Evolutionary conservation across 2,329 filamentous ascomycete genomes (phyloP).

Genomic region (Claviceps lovelessii): DNA sequence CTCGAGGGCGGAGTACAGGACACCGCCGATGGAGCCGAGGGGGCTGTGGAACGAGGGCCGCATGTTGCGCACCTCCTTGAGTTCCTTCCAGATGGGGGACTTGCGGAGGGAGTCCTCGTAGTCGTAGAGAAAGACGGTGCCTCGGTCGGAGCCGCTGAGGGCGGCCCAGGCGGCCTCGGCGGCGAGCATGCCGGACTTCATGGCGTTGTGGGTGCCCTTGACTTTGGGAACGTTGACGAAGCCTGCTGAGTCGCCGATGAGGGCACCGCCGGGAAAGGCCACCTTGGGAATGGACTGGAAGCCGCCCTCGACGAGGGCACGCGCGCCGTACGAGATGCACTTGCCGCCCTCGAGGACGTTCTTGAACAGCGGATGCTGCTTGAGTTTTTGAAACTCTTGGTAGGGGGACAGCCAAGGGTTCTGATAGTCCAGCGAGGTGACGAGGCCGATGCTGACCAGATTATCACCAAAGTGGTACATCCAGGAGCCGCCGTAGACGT

Average conservation of each 20-base stretch:
- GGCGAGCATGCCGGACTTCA: slow-evolving; percentile 94
- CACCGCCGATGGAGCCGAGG: slow-evolving; percentile 75
- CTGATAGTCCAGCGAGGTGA: slow-evolving; percentile 85
- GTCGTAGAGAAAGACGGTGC: slow-evolving; percentile 79
- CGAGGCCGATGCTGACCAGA: slow-evolving; percentile 78
- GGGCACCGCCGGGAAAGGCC: slow-evolving; percentile 84
- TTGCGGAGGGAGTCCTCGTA: slow-evolving; percentile 82
- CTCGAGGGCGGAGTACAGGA: slow-evolving; percentile 86
- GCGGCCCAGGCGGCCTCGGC: slow-evolving; percentile 81
- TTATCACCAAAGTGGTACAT: slow-evolving; percentile 99
- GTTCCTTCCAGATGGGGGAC: slow-evolving; percentile 83
- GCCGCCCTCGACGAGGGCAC: slow-evolving; percentile 83
- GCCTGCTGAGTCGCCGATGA: slow-evolving; percentile 91
- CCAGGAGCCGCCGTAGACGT: slow-evolving; percentile 95
- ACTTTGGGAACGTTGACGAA: slow-evolving; percentile 98
- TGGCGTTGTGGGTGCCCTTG: slow-evolving; percentile 95
- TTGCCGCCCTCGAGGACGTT: slow-evolving; percentile 86
- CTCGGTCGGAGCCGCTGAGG: slow-evolving; percentile 40
- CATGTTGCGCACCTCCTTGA: slow-evolving; percentile 94
- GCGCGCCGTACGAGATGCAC: slow-evolving; percentile 90
- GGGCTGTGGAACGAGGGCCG: slow-evolving; percentile 84
- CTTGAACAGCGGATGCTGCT: slow-evolving; percentile 86
- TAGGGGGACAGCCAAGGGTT: slow-evolving; percentile 97
- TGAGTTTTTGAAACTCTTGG: slow-evolving; percentile 94
- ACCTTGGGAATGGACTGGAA: slow-evolving; percentile 97